Base-by-base conservation (phyloP, 2,329 filamentous ascomycete genomes). In the Myriangium duriaei region DNA sequence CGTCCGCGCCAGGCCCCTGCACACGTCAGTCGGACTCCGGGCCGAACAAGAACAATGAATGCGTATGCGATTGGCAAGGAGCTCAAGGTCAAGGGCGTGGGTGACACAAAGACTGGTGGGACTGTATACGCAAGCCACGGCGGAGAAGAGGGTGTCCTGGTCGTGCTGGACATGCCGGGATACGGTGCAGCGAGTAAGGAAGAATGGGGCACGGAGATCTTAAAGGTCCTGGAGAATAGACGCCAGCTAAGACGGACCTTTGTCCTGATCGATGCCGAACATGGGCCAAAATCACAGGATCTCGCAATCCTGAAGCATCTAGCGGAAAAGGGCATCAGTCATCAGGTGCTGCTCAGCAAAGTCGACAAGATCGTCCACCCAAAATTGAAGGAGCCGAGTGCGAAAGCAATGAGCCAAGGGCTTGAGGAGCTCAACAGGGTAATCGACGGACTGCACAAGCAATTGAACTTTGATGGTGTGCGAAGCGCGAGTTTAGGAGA, bases 91-190 rank as follows among this genome's bases (percentile, higher is more conserved):
- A 37, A 40, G 30, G 16, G 15, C 24, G 29, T 40, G 31, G 45
- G 30, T 7, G 40, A 48, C 52, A 34, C 48, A 47, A 45, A 39
- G 53, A 42, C 61, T 37, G 58, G 60, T 1, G 63, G 61, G 0
- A 32, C 17, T 12, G 36, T 39, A 10, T 28, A 29, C 11, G 36
- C 36, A 4, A 32, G 28, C 28, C 36, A 39, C 28, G 36, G 36
- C 11, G 36, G 36, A 16, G 36, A 39, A 19, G 36, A 39, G 16
- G 36, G 36, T 2, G 36, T 39, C 10, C 51, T 80, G 17, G 67
- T 76, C 0, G 64, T 84, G 21, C 62, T 83, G 13, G 79, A 84
- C 54, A 79, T 79, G 70, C 79, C 79, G 1, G 79, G 79, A 0
- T 83, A 83, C 50, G 79, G 79, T 3, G 67, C 72, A 40, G 76